Conservation (phyloP, 164 flowering plant genomes). For the Magnolia officinalis region DNA sequence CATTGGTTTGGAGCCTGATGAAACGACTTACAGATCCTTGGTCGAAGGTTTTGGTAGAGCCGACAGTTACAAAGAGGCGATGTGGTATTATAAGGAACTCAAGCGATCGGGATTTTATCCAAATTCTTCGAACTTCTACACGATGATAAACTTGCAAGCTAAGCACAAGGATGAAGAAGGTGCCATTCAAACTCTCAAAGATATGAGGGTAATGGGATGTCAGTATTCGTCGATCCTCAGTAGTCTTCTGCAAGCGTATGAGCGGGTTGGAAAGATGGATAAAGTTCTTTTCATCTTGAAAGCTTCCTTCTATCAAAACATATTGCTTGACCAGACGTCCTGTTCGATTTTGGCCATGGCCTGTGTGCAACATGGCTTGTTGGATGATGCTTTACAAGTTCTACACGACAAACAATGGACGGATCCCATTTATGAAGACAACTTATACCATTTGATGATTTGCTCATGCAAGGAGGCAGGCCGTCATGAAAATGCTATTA, state of each 20-base stretch:
- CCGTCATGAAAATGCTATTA: slow-evolving; percentile 51
- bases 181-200: slow-evolving; percentile 49
- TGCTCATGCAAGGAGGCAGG: slow-evolving; percentile 86
- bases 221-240: slow-evolving; percentile 77
- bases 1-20: slow-evolving; percentile 71
- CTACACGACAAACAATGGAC: slow-evolving; percentile 63
- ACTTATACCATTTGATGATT: slow-evolving; percentile 83
- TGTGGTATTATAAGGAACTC: slow-evolving; percentile 59
- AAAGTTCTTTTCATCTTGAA: slow-evolving; percentile 54
- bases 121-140: slow-evolving; percentile 73
- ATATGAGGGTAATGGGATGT: slow-evolving; percentile 74
- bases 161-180: slow-evolving; percentile 62
- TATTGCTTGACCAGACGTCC: slow-evolving; percentile 65
- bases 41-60: slow-evolving; percentile 94
- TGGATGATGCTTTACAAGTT: slow-evolving; percentile 65
- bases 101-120: slow-evolving; percentile 58
- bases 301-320: slow-evolving; percentile 58
- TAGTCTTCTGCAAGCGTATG: slow-evolving; percentile 71
- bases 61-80: slow-evolving; percentile 46
- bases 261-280: slow-evolving; percentile 56
- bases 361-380: slow-evolving; percentile 64
- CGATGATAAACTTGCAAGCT: slow-evolving; percentile 75
- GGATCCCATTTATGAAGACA: slow-evolving; percentile 69
- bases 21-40: slow-evolving; percentile 87
- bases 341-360: slow-evolving; percentile 75